These are phyloP conservation scores for Casaregolazyma lundiana DNA, from an alignment of 1,139 yeast genomes.

Conservation along the genomic window DNA sequence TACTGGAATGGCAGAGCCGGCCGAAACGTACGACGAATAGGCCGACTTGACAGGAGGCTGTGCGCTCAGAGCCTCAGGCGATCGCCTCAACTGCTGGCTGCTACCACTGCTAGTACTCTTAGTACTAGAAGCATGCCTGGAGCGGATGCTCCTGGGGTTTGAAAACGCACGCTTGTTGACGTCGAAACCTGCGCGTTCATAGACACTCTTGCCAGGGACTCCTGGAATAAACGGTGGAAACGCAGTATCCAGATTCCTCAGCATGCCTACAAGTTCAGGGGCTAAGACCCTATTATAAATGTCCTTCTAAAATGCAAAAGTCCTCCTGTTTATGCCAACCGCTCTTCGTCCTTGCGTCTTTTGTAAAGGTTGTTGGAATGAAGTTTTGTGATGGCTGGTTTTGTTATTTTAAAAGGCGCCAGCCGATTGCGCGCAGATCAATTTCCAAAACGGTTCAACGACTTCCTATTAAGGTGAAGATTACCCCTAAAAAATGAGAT, in stretches of 20 bases:
- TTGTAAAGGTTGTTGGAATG: not conserved
- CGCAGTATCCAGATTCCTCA: constrained; percentile 32
- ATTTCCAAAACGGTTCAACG: not conserved
- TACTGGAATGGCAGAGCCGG: not conserved
- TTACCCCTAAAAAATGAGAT: too few relatives aligned
- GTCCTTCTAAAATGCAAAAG: not conserved
- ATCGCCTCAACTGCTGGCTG: not conserved
- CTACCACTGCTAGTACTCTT: not conserved
- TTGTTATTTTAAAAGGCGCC: not conserved
- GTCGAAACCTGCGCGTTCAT: constrained; percentile 40
- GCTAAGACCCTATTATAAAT: not conserved
- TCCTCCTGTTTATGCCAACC: not conserved
- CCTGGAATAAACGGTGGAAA: constrained; percentile 37
- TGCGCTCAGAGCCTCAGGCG: too few relatives aligned
- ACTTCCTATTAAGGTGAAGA: too few relatives aligned
- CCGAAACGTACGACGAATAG: not conserved
- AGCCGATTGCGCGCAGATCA: not conserved
- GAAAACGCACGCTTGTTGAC: constrained; percentile 24
- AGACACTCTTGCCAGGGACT: constrained; percentile 32
- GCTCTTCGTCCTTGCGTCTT: not conserved
- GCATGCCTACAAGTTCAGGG: not conserved
- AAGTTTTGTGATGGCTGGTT: constrained; percentile 1
- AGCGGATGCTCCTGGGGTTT: constrained; percentile 10
- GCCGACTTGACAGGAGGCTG: not conserved
- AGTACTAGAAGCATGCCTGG: constrained; percentile 1